A percentile compares a stretch with the other conserved stretches of the same genome.
These are phyloP conservation scores for Blastocystis sp. DNA, from an alignment of 352 stramenopile species.

Conservation along the genomic window DNA sequence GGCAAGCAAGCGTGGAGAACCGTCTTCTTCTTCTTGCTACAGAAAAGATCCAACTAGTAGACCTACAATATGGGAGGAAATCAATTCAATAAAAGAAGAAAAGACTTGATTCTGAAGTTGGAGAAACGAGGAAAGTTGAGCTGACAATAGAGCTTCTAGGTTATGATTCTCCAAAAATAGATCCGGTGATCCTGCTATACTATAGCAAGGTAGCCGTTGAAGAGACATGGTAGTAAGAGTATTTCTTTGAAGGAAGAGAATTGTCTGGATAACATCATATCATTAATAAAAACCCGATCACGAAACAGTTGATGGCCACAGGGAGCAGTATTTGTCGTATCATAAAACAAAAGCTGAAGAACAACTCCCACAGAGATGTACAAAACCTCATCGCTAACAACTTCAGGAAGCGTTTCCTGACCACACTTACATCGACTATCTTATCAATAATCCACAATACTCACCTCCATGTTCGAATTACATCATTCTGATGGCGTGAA, in stretches of 20 bases:
- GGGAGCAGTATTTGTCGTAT: not conserved
- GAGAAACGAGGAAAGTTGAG: not conserved
- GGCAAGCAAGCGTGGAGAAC: not conserved
- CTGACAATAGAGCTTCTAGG: not conserved
- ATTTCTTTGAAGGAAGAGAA: conserved; percentile 28
- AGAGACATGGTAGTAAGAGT: conserved; percentile 14
- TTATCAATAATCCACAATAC: not conserved
- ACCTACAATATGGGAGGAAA: not conserved
- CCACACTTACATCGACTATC: conserved; percentile 39
- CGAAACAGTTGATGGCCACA: conserved; percentile 17
- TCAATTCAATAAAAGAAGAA: conserved; percentile 14
- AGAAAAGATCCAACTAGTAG: not conserved
- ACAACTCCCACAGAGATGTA: conserved; percentile 30
- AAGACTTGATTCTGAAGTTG: not conserved
- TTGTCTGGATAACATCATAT: not conserved
- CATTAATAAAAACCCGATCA: not conserved
- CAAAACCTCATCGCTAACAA: not conserved
- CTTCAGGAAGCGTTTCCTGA: conserved; percentile 26
- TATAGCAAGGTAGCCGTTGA: not conserved
- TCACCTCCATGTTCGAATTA: conserved; percentile 25
- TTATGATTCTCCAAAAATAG: not conserved
- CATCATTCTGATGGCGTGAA: not conserved
- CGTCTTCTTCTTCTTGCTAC: conserved; percentile 59
- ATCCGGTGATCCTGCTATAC: not conserved
- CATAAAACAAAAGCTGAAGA: conserved; percentile 40